Evolutionary conservation across 306 rosid species (phyloP).

Genomic region (Castanea sativa): DNA sequence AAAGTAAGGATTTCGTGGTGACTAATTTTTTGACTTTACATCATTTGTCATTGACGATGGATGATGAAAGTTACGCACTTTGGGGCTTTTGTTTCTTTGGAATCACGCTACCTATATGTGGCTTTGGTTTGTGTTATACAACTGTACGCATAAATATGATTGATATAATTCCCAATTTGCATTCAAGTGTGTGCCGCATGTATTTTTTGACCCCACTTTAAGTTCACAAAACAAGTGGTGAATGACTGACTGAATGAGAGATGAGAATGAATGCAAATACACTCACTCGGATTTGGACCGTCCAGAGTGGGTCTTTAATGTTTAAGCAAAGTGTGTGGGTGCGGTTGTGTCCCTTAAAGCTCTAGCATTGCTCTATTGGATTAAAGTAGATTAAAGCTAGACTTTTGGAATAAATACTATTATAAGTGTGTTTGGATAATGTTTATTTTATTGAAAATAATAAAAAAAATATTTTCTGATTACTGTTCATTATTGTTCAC

Average conservation of each 20-base stretch:
- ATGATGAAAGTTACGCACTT: slow-evolving; percentile 20
- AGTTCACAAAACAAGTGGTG: slow-evolving; percentile 13
- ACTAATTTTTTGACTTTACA: background rate
- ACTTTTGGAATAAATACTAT: too few relatives aligned
- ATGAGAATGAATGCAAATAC: background rate
- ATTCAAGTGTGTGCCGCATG: background rate
- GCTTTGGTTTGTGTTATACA: too few relatives aligned
- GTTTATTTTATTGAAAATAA: too few relatives aligned
- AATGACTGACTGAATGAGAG: too few relatives aligned
- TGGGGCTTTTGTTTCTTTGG: slow-evolving; percentile 11
- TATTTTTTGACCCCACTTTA: slow-evolving; percentile 13
- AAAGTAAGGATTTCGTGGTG: background rate
- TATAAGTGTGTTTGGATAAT: too few relatives aligned
- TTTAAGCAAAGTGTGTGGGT: slow-evolving; percentile 22
- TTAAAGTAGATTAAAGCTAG: background rate
- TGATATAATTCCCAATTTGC: too few relatives aligned
- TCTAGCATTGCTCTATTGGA: background rate
- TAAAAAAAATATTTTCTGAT: too few relatives aligned
- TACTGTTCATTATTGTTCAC: too few relatives aligned
- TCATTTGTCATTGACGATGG: background rate
- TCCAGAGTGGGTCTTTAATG: background rate
- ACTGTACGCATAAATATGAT: too few relatives aligned
- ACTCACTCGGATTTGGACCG: slow-evolving; percentile 9
- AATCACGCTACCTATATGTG: background rate
- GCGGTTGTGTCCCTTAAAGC: background rate